Conservation (phyloP, 768 basidiomycete species). For the Pulveroboletus sp. region DNA sequence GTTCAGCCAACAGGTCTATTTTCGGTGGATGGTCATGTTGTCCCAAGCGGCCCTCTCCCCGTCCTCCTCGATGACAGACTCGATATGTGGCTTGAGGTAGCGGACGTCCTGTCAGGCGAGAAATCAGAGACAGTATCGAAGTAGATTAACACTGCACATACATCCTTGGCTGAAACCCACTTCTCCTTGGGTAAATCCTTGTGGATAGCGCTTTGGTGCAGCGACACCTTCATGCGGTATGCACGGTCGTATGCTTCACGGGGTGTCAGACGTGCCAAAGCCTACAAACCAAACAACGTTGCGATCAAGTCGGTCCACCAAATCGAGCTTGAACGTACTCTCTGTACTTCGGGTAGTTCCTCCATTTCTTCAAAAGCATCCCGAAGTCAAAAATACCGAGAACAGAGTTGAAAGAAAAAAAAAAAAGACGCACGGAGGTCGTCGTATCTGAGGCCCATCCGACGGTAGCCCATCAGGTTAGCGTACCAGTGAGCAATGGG, state of each 20-base stretch:
- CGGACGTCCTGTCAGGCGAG: slow-evolving; percentile 64
- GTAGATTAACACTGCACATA: slow-evolving; percentile 33
- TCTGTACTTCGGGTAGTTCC: slow-evolving; percentile 73
- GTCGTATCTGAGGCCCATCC: slow-evolving; percentile 88
- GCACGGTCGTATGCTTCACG: slow-evolving; percentile 85
- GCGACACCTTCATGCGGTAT: slow-evolving; percentile 80
- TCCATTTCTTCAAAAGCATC: slow-evolving; percentile 48
- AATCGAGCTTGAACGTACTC: slow-evolving; percentile 42
- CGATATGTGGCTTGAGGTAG: slow-evolving; percentile 79
- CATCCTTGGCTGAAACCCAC: slow-evolving; percentile 75
- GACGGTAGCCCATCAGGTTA: slow-evolving; percentile 74
- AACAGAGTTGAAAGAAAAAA: not conserved
- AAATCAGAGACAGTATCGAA: slow-evolving; percentile 5
- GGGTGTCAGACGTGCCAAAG: slow-evolving; percentile 73
- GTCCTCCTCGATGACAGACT: slow-evolving; percentile 68
- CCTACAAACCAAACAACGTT: slow-evolving; percentile 44
- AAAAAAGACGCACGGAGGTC: slow-evolving; percentile 72
- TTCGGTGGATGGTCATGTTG: slow-evolving; percentile 63
- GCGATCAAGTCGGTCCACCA: not conserved
- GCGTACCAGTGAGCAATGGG: slow-evolving; percentile 85
- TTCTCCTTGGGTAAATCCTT: slow-evolving; percentile 73
- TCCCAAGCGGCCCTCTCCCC: slow-evolving; percentile 81
- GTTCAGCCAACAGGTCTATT: slow-evolving; percentile 39
- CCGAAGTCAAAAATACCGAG: not conserved
- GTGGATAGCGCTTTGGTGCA: slow-evolving; percentile 75